Conservation (phyloP, 768 basidiomycete genomes). For the Neoboletus subvelutipes region DNA sequence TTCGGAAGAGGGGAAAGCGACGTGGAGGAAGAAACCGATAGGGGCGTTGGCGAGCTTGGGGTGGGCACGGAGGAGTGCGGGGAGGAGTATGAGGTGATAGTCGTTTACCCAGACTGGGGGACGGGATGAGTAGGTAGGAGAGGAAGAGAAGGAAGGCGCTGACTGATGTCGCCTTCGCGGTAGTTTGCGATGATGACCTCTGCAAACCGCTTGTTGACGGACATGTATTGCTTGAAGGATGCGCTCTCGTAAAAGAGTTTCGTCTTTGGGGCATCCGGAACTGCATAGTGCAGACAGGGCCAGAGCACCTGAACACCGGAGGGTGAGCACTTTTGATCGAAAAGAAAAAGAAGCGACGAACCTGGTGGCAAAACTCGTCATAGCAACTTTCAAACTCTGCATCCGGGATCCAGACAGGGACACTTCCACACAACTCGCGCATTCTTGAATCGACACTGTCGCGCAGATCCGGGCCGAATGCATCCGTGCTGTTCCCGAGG, state of each 20-base stretch:
- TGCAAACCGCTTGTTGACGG: conserved; percentile 90
- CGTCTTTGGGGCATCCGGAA: conserved; percentile 85
- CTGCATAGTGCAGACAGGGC: conserved; percentile 84
- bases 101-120: conserved; percentile 79
- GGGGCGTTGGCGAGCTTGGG: conserved; percentile 43
- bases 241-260: conserved; percentile 79
- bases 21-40: conserved; percentile 92
- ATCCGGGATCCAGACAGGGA: conserved; percentile 81
- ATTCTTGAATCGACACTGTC: conserved; percentile 54
- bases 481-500: conserved; percentile 69
- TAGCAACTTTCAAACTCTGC: conserved; percentile 77
- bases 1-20: conserved; percentile 93
- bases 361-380: conserved; percentile 86
- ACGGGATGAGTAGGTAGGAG: conserved; percentile 4
- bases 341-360: conserved; percentile 27
- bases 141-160: conserved; percentile 1
- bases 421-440: conserved; percentile 38
- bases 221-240: conserved; percentile 80
- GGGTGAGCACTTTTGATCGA: conserved; percentile 20
- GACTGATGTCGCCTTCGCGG: conserved; percentile 83
- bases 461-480: conserved; percentile 54
- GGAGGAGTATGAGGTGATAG: conserved; percentile 95
- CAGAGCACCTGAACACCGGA: conserved; percentile 56
- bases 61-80: conserved; percentile 74
- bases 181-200: conserved; percentile 77